phyloP scores from a whole-genome alignment of 2,329 filamentous ascomycete genomes.

The Beauveria varroae region DNA sequence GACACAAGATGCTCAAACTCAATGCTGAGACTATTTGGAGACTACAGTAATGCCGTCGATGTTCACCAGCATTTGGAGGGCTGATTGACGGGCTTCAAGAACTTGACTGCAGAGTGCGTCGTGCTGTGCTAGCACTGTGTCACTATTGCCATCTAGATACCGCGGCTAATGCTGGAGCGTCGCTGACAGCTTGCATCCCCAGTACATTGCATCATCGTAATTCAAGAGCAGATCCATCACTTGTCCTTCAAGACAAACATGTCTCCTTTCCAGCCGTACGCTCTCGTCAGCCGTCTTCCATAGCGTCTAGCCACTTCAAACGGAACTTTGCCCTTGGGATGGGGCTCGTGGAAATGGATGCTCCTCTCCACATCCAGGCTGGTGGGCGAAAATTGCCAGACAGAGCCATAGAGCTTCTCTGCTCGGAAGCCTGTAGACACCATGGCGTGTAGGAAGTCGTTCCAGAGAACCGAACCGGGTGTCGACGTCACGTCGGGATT shows the following conservation, averaged over 20 bases:
- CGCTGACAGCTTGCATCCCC: too few species aligned
- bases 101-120: too few species aligned
- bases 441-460: constrained; percentile 48
- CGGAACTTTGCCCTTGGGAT: constrained; percentile 44
- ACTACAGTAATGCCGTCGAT: too few species aligned
- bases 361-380: constrained; percentile 33
- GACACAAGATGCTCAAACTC: too few species aligned
- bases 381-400: constrained; percentile 49
- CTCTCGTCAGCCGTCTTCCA: constrained; percentile 40
- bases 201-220: too few species aligned
- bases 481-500: constrained; percentile 25
- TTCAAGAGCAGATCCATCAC: neutral
- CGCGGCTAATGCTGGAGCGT: too few species aligned
- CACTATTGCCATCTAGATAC: too few species aligned
- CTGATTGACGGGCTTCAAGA: too few species aligned
- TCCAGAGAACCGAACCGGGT: constrained; percentile 44
- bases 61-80: too few species aligned
- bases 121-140: too few species aligned
- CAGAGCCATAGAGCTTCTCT: constrained; percentile 52
- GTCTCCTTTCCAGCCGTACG: constrained; percentile 41
- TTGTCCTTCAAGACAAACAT: constrained; percentile 31
- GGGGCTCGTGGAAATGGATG: constrained; percentile 56
- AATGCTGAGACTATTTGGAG: too few species aligned
- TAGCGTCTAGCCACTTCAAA: constrained; percentile 36
- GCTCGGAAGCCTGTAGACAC: constrained; percentile 38